Evolutionary conservation across 306 rosid genomes (phyloP), one percentile per base, ranked within the genome.

Genomic region (Casuarina equisetifolia): DNA sequence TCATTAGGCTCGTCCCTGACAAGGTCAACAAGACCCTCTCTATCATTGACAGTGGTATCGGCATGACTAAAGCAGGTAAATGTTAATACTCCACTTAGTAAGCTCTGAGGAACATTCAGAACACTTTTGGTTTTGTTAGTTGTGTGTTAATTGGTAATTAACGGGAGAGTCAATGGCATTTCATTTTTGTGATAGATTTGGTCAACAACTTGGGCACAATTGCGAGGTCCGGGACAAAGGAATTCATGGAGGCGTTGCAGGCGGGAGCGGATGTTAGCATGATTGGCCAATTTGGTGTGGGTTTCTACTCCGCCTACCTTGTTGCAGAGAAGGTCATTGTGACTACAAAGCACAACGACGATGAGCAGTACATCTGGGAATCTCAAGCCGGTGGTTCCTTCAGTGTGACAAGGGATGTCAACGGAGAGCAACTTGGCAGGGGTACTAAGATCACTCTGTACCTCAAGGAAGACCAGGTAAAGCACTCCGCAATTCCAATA

Each of bases 201-300:
- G 95, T 90, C 82, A 90, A 90, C 80, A 90, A 90, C 6, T 81
- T 90, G 90, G 92, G 95, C 5, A 90, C 95, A 4, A 90, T 90
- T 54, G 95, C 95, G 0, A 86, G 91, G 80, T 90, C 92, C 0
- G 90, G 95, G 35, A 90, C 95, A 7, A 90, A 90, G 81, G 95
- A 90, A 25, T 90, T 88, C 79, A 90, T 90, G 95, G 95, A 90
- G 71, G 95, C 95, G 1, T 79, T 90, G 87, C 92, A 89, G 57
- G 88, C 91, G 3, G 92, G 95, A 8, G 91, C 95, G 0, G 92
- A 90, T 39, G 95, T 90, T 2, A 88, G 91, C 81, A 90, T 90
- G 95, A 90, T 90, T n/a, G 92, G 92, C 6, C 92, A 90, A 53
- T 90, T 90, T 3, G 92, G 94, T 70, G 92, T 90, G n/a, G 94